Base-by-base conservation (phyloP, 768 basidiomycete genomes). In the Amanita inopinata region DNA sequence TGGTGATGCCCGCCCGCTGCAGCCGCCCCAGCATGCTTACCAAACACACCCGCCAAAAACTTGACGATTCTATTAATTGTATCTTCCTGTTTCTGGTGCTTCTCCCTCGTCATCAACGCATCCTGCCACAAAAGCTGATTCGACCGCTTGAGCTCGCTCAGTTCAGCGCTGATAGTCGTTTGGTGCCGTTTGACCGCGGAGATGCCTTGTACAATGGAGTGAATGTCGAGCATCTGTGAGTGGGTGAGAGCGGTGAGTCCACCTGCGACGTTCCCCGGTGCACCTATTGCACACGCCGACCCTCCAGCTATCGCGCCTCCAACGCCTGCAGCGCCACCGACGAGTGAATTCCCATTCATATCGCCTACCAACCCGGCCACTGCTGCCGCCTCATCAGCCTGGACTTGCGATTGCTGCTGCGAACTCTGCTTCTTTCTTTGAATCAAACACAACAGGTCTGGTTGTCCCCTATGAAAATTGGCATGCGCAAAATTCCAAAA, bases 51-150 rank as follows among this genome's bases (percentile, higher is more conserved):
- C 7, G 93, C 93, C 43, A 99, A 64, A 62, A 99, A 98, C 47
- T 90, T 85, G 49, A 99, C 74, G 47, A 99, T 98, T 43, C 88
- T 69, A 54, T 96, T 91, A 57, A 98, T 91, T 15, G 91, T 96
- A 58, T 98, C 92, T 55, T 96, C 85, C 50, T 97, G 92, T 55
- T 88, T 92, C 57, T 90, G 81, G 55, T 94, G 82, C 44, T 79
- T 74, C 50, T 82, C 78, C 11, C 91, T 69, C 1, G 88, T 76
- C 23, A 75, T 65, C 50, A 90, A 61, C 1, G 90, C 81, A 55
- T 98, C 92, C 56, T 89, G 79, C 94, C 94, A 99, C n/a, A 98
- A 62, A 15, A 80, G 65, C 49, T 91, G 79, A 55, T 97, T 97
- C 2, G 81, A 84, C 44, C 73, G 70, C 62, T 94, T 92, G 34